Evolutionary conservation across 805 yeast species (phyloP).

Genomic region (Wickerhamiella alocasiicola): DNA sequence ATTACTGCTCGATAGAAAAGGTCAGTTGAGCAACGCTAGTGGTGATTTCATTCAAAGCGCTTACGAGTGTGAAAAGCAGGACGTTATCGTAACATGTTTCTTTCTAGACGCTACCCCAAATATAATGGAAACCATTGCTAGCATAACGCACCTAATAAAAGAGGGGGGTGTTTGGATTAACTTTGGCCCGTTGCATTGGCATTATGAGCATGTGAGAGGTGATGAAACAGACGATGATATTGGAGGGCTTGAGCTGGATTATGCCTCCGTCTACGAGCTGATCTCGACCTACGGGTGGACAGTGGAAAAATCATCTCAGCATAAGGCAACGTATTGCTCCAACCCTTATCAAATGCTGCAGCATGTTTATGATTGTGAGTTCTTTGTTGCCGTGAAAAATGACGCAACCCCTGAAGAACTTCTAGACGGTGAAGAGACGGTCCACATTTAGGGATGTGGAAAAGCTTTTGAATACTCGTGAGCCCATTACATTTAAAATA

Average conservation of each 20-base stretch:
- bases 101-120: constrained; percentile 88
- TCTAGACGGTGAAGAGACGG: too few species aligned
- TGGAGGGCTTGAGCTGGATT: constrained; percentile 45
- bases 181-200: constrained; percentile 64
- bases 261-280: constrained; percentile 41
- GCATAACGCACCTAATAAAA: constrained; percentile 38
- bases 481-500: too few species aligned
- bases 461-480: too few species aligned
- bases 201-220: constrained; percentile 27
- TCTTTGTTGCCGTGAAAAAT: constrained; percentile 45
- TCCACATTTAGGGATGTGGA: too few species aligned
- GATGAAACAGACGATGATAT: constrained; percentile 34
- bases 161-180: constrained; percentile 63
- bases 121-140: constrained; percentile 56
- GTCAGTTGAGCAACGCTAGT: constrained; percentile 52
- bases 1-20: constrained; percentile 14
- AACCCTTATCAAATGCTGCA: constrained; percentile 41
- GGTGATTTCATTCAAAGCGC: constrained; percentile 62
- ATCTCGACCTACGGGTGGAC: constrained; percentile 40
- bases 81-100: constrained; percentile 41
- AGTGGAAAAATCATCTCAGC: constrained; percentile 34
- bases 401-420: too few species aligned
- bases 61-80: constrained; percentile 33
- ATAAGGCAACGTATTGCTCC: constrained; percentile 42
- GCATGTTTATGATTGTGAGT: constrained; percentile 51